Evolutionary conservation across 306 rosid species (phyloP).

Genomic region (Prosopis cineraria): DNA sequence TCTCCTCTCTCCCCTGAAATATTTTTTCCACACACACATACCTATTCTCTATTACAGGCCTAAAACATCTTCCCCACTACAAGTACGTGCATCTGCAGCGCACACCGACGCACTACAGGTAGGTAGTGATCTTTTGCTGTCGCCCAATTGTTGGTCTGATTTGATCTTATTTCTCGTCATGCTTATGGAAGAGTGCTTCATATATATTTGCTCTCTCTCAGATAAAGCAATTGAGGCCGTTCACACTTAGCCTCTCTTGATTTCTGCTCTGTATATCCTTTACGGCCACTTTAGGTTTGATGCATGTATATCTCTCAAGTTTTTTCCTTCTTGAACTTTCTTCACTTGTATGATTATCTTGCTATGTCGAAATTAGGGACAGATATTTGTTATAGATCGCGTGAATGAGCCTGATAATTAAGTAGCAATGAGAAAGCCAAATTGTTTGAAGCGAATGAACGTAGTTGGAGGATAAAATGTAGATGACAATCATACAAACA

Average conservation of each 20-base stretch:
- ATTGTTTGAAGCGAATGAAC: neutral
- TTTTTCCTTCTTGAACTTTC: neutral
- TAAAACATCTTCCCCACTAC: too few species aligned
- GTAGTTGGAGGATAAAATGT: neutral
- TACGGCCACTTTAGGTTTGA: neutral
- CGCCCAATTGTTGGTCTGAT: conserved; percentile 36
- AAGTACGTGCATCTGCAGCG: neutral
- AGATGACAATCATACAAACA: neutral
- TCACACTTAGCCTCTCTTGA: neutral
- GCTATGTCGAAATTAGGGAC: neutral
- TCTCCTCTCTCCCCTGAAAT: too few species aligned
- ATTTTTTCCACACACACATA: too few species aligned
- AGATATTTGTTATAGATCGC: neutral
- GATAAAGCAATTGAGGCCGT: neutral
- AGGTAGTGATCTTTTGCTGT: conserved; percentile 54
- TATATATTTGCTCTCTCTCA: conserved; percentile 6
- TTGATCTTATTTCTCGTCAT: conserved; percentile 1
- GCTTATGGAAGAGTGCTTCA: neutral
- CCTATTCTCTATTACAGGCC: too few species aligned
- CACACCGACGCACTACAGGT: conserved; percentile 23
- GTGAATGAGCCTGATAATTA: neutral
- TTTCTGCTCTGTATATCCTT: neutral
- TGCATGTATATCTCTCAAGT: neutral
- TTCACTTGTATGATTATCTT: neutral
- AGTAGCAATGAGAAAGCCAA: neutral